Evolutionary conservation across 768 basidiomycete genomes (phyloP).

Genomic region (Scleroderma bovista): DNA sequence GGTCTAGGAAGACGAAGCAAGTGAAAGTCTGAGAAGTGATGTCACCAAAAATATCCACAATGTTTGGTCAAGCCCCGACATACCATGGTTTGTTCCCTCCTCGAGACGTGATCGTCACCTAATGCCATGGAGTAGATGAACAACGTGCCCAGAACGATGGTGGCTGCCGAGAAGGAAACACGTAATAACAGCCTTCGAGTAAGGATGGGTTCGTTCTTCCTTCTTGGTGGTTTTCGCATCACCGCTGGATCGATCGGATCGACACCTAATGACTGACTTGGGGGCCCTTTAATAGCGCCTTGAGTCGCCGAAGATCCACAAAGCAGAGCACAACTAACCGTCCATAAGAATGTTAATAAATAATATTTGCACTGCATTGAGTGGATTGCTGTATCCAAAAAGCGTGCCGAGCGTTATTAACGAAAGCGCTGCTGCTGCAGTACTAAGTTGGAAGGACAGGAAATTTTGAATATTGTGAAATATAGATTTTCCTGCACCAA

Average conservation of each 20-base stretch:
- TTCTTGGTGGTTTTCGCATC: slow-evolving; percentile 90
- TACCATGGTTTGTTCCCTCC: slow-evolving; percentile 95
- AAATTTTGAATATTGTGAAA: slow-evolving; percentile 99
- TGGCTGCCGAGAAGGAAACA: slow-evolving; percentile 88
- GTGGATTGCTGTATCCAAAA: slow-evolving; percentile 82
- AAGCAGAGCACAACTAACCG: slow-evolving; percentile 40
- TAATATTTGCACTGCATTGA: slow-evolving; percentile 99
- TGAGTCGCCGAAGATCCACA: neutral
- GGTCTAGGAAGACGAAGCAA: slow-evolving; percentile 94
- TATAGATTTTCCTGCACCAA: slow-evolving; percentile 80
- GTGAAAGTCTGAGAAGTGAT: slow-evolving; percentile 76
- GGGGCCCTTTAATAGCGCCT: slow-evolving; percentile 55
- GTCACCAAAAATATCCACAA: neutral
- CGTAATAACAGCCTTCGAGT: slow-evolving; percentile 65
- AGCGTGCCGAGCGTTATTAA: slow-evolving; percentile 92
- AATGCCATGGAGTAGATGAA: slow-evolving; percentile 83
- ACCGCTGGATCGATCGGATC: slow-evolving; percentile 93
- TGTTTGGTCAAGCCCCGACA: slow-evolving; percentile 20
- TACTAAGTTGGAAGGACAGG: slow-evolving; percentile 93
- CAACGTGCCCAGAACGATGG: slow-evolving; percentile 85
- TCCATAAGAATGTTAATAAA: slow-evolving; percentile 99
- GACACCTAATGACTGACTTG: slow-evolving; percentile 92
- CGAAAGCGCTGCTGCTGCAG: slow-evolving; percentile 93
- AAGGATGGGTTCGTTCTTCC: slow-evolving; percentile 88
- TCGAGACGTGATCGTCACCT: slow-evolving; percentile 76